phyloP scores from a whole-genome alignment of 305 asterid genomes.

The Rubia balearica region DNA sequence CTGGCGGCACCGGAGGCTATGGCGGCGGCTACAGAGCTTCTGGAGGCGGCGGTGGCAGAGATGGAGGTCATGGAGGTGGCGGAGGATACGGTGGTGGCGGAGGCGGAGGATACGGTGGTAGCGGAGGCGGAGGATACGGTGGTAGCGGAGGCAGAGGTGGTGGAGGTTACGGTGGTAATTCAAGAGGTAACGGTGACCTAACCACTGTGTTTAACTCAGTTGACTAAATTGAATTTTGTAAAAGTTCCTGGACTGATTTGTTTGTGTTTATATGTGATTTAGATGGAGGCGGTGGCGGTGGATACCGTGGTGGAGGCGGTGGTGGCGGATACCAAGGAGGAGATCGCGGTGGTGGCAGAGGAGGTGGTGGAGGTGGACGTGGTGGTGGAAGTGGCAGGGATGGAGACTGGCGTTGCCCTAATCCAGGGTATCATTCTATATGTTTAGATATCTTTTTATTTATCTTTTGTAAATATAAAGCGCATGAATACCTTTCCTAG shows the following conservation, averaged over 20 bases:
- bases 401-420: constrained; percentile 98
- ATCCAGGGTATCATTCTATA: constrained; percentile 47
- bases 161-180: constrained; percentile 38
- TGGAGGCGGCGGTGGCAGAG: constrained; percentile 20
- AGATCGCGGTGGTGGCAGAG: constrained; percentile 36
- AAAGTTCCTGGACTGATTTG: not conserved
- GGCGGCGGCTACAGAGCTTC: constrained; percentile 34
- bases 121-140: constrained; percentile 23
- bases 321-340: constrained; percentile 41
- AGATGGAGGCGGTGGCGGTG: constrained; percentile 39
- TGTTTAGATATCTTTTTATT: constrained; percentile 12
- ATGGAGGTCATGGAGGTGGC: constrained; percentile 30
- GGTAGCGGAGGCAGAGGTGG: constrained; percentile 31
- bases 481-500: not conserved
- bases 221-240: not conserved
- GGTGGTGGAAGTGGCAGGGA: constrained; percentile 91
- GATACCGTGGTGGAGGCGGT: constrained; percentile 50
- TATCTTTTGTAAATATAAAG: not conserved
- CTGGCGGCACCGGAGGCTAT: constrained; percentile 61
- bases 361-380: constrained; percentile 44
- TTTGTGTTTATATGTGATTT: constrained; percentile 6
- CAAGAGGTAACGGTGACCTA: constrained; percentile 37
- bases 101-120: too few relatives aligned
- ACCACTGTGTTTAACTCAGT: not conserved
- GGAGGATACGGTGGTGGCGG: constrained; percentile 26